A percentile compares a stretch with the other conserved stretches of the same genome.
Conservation (phyloP, 2,329 filamentous ascomycete genomes). For the Nemania bipapillata region DNA sequence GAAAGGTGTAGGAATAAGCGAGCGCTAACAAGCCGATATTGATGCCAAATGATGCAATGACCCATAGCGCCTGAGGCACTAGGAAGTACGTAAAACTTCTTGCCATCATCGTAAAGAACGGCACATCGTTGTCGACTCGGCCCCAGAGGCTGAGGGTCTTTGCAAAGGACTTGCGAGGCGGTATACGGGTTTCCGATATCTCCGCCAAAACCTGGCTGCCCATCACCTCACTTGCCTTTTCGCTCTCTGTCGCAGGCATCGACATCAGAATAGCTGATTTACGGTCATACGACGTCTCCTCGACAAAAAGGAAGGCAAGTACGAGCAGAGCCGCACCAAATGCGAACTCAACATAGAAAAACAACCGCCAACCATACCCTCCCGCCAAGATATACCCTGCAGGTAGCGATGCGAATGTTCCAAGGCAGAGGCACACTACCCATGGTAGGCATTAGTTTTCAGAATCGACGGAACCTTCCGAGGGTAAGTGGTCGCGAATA, state of each 20-base stretch:
- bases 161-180: constrained; percentile 54
- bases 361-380: constrained; percentile 68
- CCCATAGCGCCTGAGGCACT: constrained; percentile 60
- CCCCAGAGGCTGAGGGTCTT: constrained; percentile 56
- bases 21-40: constrained; percentile 60
- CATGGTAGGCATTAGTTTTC: constrained; percentile 5
- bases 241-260: constrained; percentile 40
- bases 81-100: constrained; percentile 59
- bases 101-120: constrained; percentile 57
- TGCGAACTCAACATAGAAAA: constrained; percentile 70
- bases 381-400: constrained; percentile 70
- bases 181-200: constrained; percentile 37
- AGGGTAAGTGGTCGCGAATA: constrained; percentile 37
- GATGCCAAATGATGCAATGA: constrained; percentile 59
- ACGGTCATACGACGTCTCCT: constrained; percentile 62
- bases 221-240: constrained; percentile 42
- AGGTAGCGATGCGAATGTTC: constrained; percentile 66
- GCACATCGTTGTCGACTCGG: constrained; percentile 54
- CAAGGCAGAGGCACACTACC: constrained; percentile 65
- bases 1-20: constrained; percentile 61
- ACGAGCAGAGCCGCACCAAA: constrained; percentile 60
- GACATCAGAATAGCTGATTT: constrained; percentile 33
- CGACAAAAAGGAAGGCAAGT: constrained; percentile 64
- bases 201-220: constrained; percentile 27
- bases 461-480: neutral